Conservation (phyloP, 371 early-diverging fungal species). For the Lichtheimia corymbifera region DNA sequence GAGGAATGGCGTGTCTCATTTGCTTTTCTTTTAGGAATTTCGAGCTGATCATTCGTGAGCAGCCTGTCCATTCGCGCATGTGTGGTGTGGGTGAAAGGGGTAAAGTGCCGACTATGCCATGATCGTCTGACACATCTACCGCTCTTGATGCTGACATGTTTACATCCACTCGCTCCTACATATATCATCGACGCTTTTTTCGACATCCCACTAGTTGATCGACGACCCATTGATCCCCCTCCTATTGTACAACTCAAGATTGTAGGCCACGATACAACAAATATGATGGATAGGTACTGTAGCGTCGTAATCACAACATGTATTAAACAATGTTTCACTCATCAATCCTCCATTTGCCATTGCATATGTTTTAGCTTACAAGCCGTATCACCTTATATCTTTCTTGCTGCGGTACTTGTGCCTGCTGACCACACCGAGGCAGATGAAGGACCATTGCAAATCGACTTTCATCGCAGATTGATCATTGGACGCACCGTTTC, state of each 20-base stretch:
- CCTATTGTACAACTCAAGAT: conserved; percentile 41
- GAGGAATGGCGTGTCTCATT: no score
- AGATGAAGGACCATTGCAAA: conserved; percentile 9
- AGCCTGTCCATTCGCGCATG: conserved; percentile 53
- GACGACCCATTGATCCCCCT: conserved; percentile 52
- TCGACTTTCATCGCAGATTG: conserved; percentile 26
- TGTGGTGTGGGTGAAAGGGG: conserved; percentile 56
- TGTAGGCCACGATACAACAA: conserved; percentile 7
- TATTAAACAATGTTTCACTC: neutral
- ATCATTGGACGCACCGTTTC: conserved; percentile 64
- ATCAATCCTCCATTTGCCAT: neutral
- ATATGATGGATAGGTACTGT: conserved; percentile 11
- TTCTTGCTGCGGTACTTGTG: conserved; percentile 37
- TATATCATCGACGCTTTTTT: no score
- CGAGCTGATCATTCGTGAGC: conserved; percentile 43
- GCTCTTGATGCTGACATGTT: neutral
- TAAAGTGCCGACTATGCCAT: conserved; percentile 6
- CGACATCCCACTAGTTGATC: conserved; percentile 28
- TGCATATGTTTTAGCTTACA: conserved; percentile 8
- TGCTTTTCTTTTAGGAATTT: conserved; percentile 21
- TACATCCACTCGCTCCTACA: no score
- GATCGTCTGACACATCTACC: no score
- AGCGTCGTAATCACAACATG: neutral
- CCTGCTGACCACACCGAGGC: conserved; percentile 17
- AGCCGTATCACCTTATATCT: conserved; percentile 25